These are phyloP conservation scores for Candida tammaniensis DNA, from an alignment of 805 yeast genomes.

Conservation along the genomic window DNA sequence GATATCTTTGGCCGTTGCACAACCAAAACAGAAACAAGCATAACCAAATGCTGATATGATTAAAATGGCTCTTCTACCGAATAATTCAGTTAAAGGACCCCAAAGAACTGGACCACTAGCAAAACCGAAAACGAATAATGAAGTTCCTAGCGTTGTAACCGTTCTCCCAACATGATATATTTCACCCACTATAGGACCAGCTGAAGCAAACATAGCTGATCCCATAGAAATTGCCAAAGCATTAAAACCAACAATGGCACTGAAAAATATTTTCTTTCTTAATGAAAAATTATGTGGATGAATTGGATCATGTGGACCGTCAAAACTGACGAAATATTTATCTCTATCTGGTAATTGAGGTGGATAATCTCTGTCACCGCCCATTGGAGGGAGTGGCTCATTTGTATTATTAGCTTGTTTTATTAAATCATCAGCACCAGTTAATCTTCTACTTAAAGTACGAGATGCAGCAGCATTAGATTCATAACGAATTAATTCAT, in stretches of 20 bases:
- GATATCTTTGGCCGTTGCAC: conserved; percentile 73
- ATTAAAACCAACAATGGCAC: conserved; percentile 27
- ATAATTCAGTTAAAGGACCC: conserved; percentile 44
- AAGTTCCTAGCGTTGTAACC: conserved; percentile 72
- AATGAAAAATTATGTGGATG: conserved; percentile 79
- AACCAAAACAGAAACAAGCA: conserved; percentile 51
- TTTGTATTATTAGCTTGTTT: conserved; percentile 22
- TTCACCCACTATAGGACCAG: conserved; percentile 45
- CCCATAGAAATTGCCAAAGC: conserved; percentile 61
- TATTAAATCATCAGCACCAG: conserved; percentile 26
- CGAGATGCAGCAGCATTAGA: conserved; percentile 20
- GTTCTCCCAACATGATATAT: conserved; percentile 58
- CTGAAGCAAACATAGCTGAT: conserved; percentile 78
- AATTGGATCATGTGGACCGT: conserved; percentile 75
- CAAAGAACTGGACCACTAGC: conserved; percentile 89
- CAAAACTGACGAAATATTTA: conserved; percentile 64
- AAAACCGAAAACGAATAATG: conserved; percentile 86
- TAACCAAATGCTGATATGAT: conserved; percentile 38
- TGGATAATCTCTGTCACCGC: conserved; percentile 63
- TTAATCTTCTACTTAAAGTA: conserved; percentile 21
- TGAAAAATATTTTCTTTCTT: conserved; percentile 20
- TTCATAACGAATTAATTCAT: conserved; percentile 23
- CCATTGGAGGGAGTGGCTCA: conserved; percentile 51
- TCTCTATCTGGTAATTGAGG: conserved; percentile 54
- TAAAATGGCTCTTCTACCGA: conserved; percentile 42